These are phyloP conservation scores for Talaromyces sp. DNA, from an alignment of 2,329 filamentous ascomycete species.

Conservation along the genomic window DNA sequence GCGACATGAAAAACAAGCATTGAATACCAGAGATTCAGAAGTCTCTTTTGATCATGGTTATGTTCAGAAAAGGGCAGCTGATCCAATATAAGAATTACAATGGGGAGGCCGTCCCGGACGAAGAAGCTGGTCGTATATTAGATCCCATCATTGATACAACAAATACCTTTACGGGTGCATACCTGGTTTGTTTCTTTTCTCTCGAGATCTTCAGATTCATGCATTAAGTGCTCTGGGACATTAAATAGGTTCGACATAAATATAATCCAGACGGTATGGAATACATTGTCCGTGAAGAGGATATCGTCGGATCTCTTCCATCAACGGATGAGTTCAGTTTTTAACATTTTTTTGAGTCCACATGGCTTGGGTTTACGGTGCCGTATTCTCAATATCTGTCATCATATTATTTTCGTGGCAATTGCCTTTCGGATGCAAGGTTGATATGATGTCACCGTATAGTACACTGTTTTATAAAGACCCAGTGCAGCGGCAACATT, in stretches of 20 bases:
- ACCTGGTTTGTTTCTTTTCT: conserved; percentile 2
- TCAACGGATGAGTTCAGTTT: not conserved
- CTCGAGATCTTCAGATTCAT: not conserved
- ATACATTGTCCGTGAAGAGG: conserved; percentile 8
- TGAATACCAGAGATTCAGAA: not conserved
- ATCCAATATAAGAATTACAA: conserved; percentile 5
- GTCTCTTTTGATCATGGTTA: conserved; percentile 1
- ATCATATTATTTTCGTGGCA: not conserved
- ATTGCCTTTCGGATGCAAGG: not conserved
- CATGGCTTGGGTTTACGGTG: not conserved
- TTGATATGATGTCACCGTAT: not conserved
- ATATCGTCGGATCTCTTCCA: conserved; percentile 5
- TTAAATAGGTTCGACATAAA: conserved; percentile 5
- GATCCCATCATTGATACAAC: conserved; percentile 10
- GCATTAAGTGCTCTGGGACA: not conserved
- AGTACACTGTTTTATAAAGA: not conserved
- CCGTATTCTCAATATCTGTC: not conserved
- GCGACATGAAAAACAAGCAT: not conserved
- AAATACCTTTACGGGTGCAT: conserved; percentile 10
- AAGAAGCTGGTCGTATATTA: conserved; percentile 5
- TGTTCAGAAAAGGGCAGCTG: conserved; percentile 7
- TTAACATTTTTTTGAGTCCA: not conserved
- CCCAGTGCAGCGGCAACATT: not conserved
- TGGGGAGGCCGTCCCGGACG: not conserved
- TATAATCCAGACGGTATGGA: not conserved